Percentiles rank a stretch among this genome's conserved stretches.
Conservation (phyloP, 2,329 filamentous ascomycete species). For the Cladophialophora psammophila region DNA sequence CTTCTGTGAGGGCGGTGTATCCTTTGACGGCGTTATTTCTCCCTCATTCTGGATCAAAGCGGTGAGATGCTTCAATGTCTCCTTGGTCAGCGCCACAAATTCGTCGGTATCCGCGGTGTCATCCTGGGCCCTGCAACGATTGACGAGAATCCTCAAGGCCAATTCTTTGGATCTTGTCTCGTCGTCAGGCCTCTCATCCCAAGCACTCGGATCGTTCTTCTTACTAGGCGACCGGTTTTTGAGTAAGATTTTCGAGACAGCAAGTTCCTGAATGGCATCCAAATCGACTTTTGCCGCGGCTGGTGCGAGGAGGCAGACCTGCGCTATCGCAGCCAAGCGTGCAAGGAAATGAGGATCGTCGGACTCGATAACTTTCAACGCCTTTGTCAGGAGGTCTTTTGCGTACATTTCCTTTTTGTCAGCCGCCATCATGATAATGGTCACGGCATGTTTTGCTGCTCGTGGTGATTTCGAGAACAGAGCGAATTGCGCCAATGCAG, state of each 20-base stretch:
- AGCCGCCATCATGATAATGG: conserved; percentile 80
- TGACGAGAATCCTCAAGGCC: conserved; percentile 85
- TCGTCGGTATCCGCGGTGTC: conserved; percentile 54
- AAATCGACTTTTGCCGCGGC: conserved; percentile 75
- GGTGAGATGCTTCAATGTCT: conserved; percentile 80
- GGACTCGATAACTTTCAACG: conserved; percentile 76
- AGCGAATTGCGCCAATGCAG: conserved; percentile 83
- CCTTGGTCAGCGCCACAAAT: conserved; percentile 62
- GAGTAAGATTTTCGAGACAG: conserved; percentile 74
- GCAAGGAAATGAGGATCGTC: conserved; percentile 76
- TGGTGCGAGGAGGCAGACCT: conserved; percentile 78
- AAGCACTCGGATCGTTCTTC: conserved; percentile 62
- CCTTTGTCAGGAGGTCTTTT: conserved; percentile 79
- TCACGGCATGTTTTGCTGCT: conserved; percentile 91
- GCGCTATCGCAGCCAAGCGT: conserved; percentile 58
- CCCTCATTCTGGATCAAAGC: conserved; percentile 77
- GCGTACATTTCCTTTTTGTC: conserved; percentile 84
- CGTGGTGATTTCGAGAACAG: conserved; percentile 80
- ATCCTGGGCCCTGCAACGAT: conserved; percentile 74
- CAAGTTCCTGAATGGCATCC: conserved; percentile 79
- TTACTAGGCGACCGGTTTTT: conserved; percentile 65
- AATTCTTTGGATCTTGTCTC: conserved; percentile 84
- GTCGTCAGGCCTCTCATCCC: conserved; percentile 77
- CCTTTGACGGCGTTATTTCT: conserved; percentile 76
- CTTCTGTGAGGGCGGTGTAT: conserved; percentile 79